Conservation (phyloP, 2,329 filamentous ascomycete species). For the Coniochaeta hoffmannii region DNA sequence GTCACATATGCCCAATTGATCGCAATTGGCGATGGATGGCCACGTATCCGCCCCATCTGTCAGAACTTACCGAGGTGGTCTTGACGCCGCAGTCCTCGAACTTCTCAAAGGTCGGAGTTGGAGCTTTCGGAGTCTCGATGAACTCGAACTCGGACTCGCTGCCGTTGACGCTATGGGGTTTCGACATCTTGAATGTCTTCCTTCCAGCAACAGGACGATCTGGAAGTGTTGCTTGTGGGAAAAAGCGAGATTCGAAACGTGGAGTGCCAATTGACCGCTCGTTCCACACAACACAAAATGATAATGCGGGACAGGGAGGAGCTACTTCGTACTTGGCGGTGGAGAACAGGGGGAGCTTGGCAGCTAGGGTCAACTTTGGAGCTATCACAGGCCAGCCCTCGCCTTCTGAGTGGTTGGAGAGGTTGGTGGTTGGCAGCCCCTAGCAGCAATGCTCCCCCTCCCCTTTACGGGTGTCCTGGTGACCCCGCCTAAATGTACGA, state of each 20-base stretch:
- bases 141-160: slow-evolving; percentile 57
- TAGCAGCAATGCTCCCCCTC: background rate
- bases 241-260: background rate
- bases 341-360: background rate
- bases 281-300: background rate
- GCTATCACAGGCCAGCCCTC: background rate
- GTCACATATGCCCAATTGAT: background rate
- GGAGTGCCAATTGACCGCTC: background rate
- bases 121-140: slow-evolving; percentile 47
- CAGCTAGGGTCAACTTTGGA: background rate
- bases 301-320: slow-evolving; percentile 1
- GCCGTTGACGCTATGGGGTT: slow-evolving; percentile 38
- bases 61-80: slow-evolving; percentile 41
- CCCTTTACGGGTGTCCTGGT: background rate
- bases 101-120: slow-evolving; percentile 41
- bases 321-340: background rate
- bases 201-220: background rate
- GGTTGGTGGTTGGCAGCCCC: background rate
- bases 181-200: slow-evolving; percentile 34
- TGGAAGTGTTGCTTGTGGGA: background rate
- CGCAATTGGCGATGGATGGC: background rate
- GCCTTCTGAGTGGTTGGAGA: background rate
- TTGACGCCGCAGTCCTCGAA: slow-evolving; percentile 46
- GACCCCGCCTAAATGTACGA: too few relatives aligned
- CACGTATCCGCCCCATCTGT: background rate